phyloP scores from a whole-genome alignment of 352 stramenopile species.

The Phytopythium vexans region DNA sequence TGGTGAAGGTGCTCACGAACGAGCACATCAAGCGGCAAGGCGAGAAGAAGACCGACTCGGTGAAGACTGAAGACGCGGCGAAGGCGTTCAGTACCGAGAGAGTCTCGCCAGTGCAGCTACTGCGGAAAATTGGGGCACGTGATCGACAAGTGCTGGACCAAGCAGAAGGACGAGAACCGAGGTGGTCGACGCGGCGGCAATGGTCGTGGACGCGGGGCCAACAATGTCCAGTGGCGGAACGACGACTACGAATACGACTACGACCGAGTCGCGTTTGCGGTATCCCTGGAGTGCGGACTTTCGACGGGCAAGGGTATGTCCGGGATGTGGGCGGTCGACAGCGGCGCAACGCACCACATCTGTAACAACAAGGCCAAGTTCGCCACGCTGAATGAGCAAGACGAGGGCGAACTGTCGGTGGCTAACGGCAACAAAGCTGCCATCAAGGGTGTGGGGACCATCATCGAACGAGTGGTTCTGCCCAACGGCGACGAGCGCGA shows the following conservation, averaged over 20 bases:
- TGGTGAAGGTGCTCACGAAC: too few species aligned
- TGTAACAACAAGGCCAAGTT: too few species aligned
- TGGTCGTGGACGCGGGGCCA: constrained; percentile 8
- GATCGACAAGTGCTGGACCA: constrained; percentile 11
- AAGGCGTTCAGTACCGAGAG: constrained; percentile 13
- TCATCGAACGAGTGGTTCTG: too few species aligned
- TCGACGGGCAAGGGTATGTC: constrained; percentile 7
- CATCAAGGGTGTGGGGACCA: too few species aligned
- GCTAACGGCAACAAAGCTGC: too few species aligned
- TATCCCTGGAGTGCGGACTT: constrained; percentile 10
- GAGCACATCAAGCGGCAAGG: too few species aligned
- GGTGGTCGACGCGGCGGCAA: neutral
- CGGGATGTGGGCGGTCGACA: constrained; percentile 10
- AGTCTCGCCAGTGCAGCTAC: constrained; percentile 6
- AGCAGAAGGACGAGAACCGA: constrained; percentile 14
- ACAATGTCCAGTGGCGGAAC: constrained; percentile 9
- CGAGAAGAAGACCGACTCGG: too few species aligned
- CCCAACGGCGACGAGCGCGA: too few species aligned
- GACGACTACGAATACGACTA: constrained; percentile 2
- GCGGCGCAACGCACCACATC: too few species aligned
- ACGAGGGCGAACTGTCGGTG: too few species aligned
- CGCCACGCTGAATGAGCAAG: too few species aligned
- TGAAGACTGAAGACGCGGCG: too few species aligned
- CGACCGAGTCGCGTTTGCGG: constrained; percentile 11
- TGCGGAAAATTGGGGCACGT: constrained; percentile 13